Base-by-base conservation (phyloP, 1,139 yeast genomes). In the Yamadazyma diddensiae region DNA sequence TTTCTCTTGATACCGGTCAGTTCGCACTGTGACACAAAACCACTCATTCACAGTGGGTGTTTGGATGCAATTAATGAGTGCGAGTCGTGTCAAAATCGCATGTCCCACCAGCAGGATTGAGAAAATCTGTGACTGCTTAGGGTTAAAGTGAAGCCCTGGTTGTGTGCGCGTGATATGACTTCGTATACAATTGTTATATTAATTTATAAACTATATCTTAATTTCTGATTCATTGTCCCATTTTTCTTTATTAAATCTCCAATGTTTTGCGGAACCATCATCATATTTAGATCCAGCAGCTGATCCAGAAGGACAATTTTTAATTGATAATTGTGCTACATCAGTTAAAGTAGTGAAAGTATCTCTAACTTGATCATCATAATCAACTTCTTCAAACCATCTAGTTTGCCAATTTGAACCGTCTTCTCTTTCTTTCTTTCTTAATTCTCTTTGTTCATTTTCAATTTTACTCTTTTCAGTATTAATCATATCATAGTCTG, bases 381-480 rank as follows among this genome's bases (percentile, higher is more conserved):
- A 66, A 50, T 81, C 82, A 19, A 71, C 63, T 39, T 65, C 59
- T 39, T 73, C 73, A 51, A 88, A 88, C 92, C 95, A 88, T 58
- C 92, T 77, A 34, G 79, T 73, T 45, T 74, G 59, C 97, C 96
- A 88, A 33, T 53, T 52, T 16, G 55, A 52, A 25, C 84, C 90
- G 6, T 71, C 57, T 29, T 71, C 84, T 41, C 63, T 62, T 59
- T 90, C 97, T 40, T 67, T 56, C 60, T 77, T 79, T 55, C 97
- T 77, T 58, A 81, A 56, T 30, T 78, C 90, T 50, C 97, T 79
- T 65, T 90, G 96, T 24, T 67, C 73, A 53, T 83, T 82, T 62
- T 90, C 97, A 47, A 90, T 73, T 53, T 68, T 64, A 11, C 87
- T 69, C 67, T 90, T 90, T 50, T 83, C 88, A 42, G 64, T 62